These are phyloP conservation scores for Epipyxis sp. DNA, from an alignment of 108 stramenopile genomes.

Conservation along the genomic window DNA sequence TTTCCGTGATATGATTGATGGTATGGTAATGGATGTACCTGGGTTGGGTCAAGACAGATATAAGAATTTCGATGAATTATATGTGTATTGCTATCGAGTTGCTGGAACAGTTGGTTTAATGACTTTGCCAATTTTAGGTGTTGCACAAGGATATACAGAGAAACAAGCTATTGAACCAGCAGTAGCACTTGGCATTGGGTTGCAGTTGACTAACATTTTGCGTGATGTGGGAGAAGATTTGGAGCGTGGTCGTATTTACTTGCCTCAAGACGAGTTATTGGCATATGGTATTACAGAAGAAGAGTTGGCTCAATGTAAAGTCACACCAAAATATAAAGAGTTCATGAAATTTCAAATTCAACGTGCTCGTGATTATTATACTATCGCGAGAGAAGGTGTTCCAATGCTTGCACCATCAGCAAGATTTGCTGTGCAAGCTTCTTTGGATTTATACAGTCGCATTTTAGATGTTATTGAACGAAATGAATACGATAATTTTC, in stretches of 20 bases:
- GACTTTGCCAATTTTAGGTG: constrained; percentile 87
- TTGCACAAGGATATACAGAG: constrained; percentile 55
- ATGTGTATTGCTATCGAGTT: constrained; percentile 93
- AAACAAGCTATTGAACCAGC: constrained; percentile 85
- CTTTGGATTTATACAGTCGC: constrained; percentile 83
- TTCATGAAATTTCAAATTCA: constrained; percentile 92
- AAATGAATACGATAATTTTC: constrained; percentile 87
- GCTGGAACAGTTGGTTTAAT: constrained; percentile 95
- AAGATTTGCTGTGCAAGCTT: constrained; percentile 78
- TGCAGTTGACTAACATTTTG: constrained; percentile 97
- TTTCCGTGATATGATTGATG: constrained; percentile 89
- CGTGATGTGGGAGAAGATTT: constrained; percentile 96
- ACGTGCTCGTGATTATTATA: constrained; percentile 85
- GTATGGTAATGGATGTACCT: constrained; percentile 95
- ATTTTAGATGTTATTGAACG: constrained; percentile 90
- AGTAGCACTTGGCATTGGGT: constrained; percentile 88
- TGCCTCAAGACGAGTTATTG: constrained; percentile 81
- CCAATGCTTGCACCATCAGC: constrained; percentile 81
- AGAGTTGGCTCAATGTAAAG: constrained; percentile 69
- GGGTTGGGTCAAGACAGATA: constrained; percentile 83
- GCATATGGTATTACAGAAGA: constrained; percentile 77
- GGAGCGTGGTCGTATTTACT: constrained; percentile 80
- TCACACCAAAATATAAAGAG: constrained; percentile 81
- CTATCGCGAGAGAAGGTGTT: constrained; percentile 80
- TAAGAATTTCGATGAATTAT: constrained; percentile 83